phyloP scores from a whole-genome alignment of 1,284 basidiomycete species.

The Trichosporon sp. region DNA sequence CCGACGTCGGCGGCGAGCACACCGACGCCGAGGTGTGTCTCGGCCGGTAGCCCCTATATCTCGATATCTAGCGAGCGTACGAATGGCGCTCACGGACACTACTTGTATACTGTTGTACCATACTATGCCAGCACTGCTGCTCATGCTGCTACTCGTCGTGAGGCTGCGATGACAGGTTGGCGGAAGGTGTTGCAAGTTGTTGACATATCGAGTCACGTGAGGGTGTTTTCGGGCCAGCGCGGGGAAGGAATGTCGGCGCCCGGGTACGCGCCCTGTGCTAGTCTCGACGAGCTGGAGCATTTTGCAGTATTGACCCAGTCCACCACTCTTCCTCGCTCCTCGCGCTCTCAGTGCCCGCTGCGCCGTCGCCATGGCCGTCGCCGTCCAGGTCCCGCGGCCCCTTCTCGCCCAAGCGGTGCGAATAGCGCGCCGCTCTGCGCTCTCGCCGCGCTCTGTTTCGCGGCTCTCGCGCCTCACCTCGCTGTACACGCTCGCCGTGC shows the following conservation, averaged over 20 bases:
- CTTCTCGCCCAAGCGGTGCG: not conserved
- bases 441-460: not conserved
- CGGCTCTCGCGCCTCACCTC: not conserved
- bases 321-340: not conserved
- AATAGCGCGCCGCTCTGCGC: not conserved
- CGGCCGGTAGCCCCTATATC: no score
- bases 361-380: not conserved
- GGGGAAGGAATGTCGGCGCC: not conserved
- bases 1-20: not conserved
- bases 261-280: no score
- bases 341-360: no score
- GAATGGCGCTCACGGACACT: not conserved
- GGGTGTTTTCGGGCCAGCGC: not conserved
- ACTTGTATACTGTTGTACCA: not conserved
- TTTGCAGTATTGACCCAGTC: no score
- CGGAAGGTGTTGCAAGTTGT: not conserved
- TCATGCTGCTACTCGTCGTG: no score
- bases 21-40: not conserved
- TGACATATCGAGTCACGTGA: not conserved
- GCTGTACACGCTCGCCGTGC: not conserved
- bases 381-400: not conserved
- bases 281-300: no score
- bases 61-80: not conserved
- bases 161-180: no score
- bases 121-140: no score